These are phyloP conservation scores for Eremomyces bilateralis DNA, from an alignment of 495 filamentous ascomycete species.

Conservation along the genomic window DNA sequence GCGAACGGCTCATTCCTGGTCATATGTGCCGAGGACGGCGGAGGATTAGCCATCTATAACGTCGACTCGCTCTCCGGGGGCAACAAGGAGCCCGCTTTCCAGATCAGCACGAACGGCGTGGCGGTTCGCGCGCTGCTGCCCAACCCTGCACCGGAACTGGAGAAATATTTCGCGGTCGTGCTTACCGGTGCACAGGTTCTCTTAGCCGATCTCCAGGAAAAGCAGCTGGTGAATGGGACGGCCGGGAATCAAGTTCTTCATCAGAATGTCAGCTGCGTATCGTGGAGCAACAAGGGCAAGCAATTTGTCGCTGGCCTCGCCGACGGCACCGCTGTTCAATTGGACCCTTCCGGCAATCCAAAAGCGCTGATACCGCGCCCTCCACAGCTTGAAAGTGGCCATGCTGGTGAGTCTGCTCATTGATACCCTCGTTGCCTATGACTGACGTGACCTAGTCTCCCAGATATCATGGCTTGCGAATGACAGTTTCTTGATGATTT, in stretches of 20 bases:
- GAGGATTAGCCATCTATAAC: constrained; percentile 67
- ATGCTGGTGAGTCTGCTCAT: constrained; percentile 35
- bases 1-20: constrained; percentile 67
- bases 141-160: constrained; percentile 49
- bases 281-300: constrained; percentile 86
- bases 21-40: constrained; percentile 59
- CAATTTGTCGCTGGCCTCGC: constrained; percentile 75
- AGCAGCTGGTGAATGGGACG: constrained; percentile 32
- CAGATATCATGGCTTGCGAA: constrained; percentile 78
- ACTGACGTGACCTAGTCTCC: constrained; percentile 37
- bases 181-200: constrained; percentile 59
- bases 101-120: constrained; percentile 54
- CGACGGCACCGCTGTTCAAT: constrained; percentile 60
- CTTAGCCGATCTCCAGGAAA: constrained; percentile 57
- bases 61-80: constrained; percentile 40
- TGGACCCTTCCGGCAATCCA: constrained; percentile 54
- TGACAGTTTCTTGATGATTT: constrained; percentile 55
- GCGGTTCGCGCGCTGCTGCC: constrained; percentile 54
- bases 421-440: background rate
- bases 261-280: constrained; percentile 56
- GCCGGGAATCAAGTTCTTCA: constrained; percentile 42
- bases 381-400: constrained; percentile 37
- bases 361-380: constrained; percentile 66
- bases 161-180: constrained; percentile 52
- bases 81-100: constrained; percentile 41